Base-by-base conservation (phyloP, 306 rosid species). In the Sesbania bispinosa region DNA sequence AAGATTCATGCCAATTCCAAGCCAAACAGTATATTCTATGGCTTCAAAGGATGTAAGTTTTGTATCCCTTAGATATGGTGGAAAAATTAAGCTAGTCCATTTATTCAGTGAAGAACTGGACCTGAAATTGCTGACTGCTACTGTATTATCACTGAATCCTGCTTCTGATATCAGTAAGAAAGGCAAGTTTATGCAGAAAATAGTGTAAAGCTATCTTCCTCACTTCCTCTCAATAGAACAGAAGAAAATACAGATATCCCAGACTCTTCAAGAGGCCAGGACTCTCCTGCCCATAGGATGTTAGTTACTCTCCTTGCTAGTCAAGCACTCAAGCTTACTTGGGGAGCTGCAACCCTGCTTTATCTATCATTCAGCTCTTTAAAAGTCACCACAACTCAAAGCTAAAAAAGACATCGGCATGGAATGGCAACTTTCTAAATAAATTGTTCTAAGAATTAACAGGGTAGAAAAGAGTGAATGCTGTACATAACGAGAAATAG, bases 321-420 rank as follows among this genome's bases (percentile, higher is more conserved):
- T n/a, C n/a, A n/a, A n/a, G n/a, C n/a, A n/a, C n/a, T n/a, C n/a
- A n/a, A n/a, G n/a, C n/a, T n/a, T n/a, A n/a, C n/a, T n/a, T n/a
- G n/a, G n/a, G n/a, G n/a, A n/a, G n/a, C n/a, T n/a, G n/a, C n/a
- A n/a, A n/a, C n/a, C n/a, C n/a, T n/a, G n/a, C n/a, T n/a, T n/a
- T n/a, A n/a, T 51, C 35, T 43, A 57, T 43, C n/a, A 21, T 72
- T 38, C 36, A 19, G 30, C 15, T 47, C 69, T 65, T 23, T 41
- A 60, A 35, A 62, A 8, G 72, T 67, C 47, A 79, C 3, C 14
- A 60, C 46, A 52, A 46, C 58, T 66, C 45, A 42, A 29, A 79
- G 63, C 23, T 47, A 73, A 16, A 23, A 39, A 47, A 58, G 75
- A 48, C 30, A 32, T 3, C 10, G 55, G 13, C 65, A 63, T 13